Evolutionary conservation across 306 rosid species (phyloP).

Genomic region (Acacia acuminata): DNA sequence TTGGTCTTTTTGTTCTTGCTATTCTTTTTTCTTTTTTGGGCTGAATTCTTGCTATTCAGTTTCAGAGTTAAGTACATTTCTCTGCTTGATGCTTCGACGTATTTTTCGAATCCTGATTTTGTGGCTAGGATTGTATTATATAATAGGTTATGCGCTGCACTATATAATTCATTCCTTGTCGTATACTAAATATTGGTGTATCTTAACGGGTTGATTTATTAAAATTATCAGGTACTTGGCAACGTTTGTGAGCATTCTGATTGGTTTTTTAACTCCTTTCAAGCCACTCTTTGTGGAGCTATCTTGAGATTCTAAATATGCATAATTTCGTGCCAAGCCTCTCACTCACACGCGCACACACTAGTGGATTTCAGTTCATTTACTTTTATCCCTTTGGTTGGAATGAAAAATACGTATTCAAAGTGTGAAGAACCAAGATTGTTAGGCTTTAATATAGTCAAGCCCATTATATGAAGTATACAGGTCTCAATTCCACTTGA

Average conservation of each 20-base stretch:
- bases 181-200: background rate
- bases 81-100: background rate
- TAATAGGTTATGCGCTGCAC: background rate
- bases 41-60: background rate
- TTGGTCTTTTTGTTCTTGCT: background rate
- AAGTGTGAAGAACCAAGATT: no score
- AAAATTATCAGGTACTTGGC: background rate
- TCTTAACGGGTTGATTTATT: constrained; percentile 19
- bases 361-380: background rate
- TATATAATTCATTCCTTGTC: background rate
- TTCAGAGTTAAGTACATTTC: background rate
- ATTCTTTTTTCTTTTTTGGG: no score
- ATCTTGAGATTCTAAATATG: background rate
- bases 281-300: background rate
- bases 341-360: background rate
- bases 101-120: background rate
- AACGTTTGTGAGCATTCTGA: background rate
- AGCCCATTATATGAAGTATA: background rate
- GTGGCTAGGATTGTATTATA: background rate
- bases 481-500: background rate
- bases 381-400: no score
- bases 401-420: no score
- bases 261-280: constrained; percentile 5
- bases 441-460: background rate
- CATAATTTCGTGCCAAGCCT: background rate